Conservation (phyloP, 495 filamentous ascomycete species). For the Acidiella bohemica region DNA sequence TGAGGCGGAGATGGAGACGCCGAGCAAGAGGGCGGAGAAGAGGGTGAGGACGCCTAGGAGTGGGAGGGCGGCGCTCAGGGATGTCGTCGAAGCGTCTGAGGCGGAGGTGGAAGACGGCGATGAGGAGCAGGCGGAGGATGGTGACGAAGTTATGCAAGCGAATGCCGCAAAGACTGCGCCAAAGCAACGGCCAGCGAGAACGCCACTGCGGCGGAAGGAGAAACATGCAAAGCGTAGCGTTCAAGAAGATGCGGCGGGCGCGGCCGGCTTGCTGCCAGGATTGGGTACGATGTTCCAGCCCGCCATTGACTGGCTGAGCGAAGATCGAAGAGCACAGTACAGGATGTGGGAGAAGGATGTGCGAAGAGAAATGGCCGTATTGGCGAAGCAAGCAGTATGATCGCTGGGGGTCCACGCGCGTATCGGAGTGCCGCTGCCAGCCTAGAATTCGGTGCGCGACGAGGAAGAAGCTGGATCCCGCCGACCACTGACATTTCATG, state of each 20-base stretch:
- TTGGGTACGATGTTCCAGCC: constrained; percentile 77
- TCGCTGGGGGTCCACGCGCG: too few species aligned
- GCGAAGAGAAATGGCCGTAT: constrained; percentile 37
- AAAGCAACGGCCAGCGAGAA: constrained; percentile 7
- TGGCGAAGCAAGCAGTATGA: constrained; percentile 15
- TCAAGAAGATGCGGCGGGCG: constrained; percentile 12
- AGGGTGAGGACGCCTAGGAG: neutral
- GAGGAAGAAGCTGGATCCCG: too few species aligned
- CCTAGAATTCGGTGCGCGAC: too few species aligned
- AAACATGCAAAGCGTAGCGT: constrained; percentile 8
- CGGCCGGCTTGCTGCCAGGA: constrained; percentile 36
- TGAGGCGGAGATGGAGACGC: constrained; percentile 1
- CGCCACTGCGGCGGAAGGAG: constrained; percentile 16
- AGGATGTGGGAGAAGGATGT: constrained; percentile 57
- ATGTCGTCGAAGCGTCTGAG: too few species aligned
- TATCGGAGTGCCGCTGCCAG: too few species aligned
- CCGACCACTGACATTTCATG: too few species aligned
- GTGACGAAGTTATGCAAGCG: constrained; percentile 7
- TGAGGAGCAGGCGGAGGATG: constrained; percentile 27
- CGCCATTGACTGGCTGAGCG: constrained; percentile 65
- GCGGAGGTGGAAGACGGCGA: neutral
- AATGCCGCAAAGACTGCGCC: neutral
- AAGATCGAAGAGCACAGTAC: constrained; percentile 53
- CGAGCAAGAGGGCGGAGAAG: constrained; percentile 47
- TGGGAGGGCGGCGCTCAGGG: too few species aligned